phyloP scores from a whole-genome alignment of 1,139 yeast genomes.

The Lodderomyces metapsilosis region DNA sequence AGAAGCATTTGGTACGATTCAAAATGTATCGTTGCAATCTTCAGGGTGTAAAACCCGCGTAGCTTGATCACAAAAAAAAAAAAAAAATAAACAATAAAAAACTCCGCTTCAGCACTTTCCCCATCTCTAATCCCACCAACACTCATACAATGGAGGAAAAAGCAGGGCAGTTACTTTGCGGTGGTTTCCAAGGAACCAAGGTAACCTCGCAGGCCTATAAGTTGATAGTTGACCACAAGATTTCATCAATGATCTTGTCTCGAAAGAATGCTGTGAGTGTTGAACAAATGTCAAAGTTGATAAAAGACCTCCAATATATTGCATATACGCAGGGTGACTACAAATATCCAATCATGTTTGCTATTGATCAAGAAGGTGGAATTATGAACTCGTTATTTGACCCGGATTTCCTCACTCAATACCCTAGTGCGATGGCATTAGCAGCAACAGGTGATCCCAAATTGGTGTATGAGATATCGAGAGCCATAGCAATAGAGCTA shows the following conservation, averaged over 20 bases:
- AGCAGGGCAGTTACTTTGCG: conserved; percentile 59
- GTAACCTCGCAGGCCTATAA: conserved; percentile 58
- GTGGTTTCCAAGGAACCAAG: conserved; percentile 60
- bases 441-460: conserved; percentile 55
- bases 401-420: conserved; percentile 52
- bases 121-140: background rate
- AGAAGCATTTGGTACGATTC: too few species aligned
- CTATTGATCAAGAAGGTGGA: conserved; percentile 80
- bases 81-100: background rate
- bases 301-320: conserved; percentile 53
- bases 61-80: background rate
- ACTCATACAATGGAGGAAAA: conserved; percentile 1
- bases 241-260: conserved; percentile 58
- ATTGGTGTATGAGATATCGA: conserved; percentile 52
- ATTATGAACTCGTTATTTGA: conserved; percentile 64
- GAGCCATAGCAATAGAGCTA: conserved; percentile 56
- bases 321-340: conserved; percentile 54
- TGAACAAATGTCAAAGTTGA: conserved; percentile 49
- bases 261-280: conserved; percentile 54
- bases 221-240: conserved; percentile 52
- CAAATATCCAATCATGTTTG: conserved; percentile 62
- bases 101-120: conserved; percentile 4
- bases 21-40: too few species aligned
- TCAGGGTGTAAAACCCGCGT: too few species aligned
- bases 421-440: conserved; percentile 66